Percentiles rank a stretch among this genome's conserved stretches.
These are phyloP conservation scores for Cutaneotrichosporon sp. DNA, from an alignment of 1,284 basidiomycete species.

Conservation along the genomic window DNA sequence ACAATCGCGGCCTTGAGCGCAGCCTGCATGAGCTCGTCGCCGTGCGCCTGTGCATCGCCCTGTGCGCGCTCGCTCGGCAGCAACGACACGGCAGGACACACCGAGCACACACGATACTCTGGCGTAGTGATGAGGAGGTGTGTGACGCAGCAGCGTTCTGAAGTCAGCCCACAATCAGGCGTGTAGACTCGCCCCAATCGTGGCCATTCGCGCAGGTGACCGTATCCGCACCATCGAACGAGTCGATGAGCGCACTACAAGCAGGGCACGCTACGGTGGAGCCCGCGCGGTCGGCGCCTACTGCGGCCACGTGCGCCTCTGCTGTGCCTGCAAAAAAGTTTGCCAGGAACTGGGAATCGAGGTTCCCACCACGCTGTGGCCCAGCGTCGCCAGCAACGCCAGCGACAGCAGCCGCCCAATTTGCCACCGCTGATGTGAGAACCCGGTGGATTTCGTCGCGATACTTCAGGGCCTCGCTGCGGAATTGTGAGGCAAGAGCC, in stretches of 20 bases:
- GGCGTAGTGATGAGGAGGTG: slow-evolving; percentile 33
- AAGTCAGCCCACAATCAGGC: background rate
- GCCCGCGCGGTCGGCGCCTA: background rate
- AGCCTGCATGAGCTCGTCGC: slow-evolving; percentile 20
- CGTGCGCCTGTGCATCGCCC: background rate
- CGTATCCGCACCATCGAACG: background rate
- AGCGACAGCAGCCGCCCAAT: background rate
- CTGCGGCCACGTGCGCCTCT: background rate
- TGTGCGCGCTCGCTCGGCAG: slow-evolving; percentile 13
- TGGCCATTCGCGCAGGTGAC: slow-evolving; percentile 29
- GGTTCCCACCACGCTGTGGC: background rate
- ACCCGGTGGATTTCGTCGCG: background rate
- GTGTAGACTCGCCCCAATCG: slow-evolving; percentile 38
- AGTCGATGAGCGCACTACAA: slow-evolving; percentile 8
- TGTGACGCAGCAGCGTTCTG: slow-evolving; percentile 36
- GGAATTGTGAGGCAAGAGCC: background rate
- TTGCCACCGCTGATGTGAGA: background rate
- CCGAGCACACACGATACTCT: slow-evolving; percentile 35
- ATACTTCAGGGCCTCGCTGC: background rate
- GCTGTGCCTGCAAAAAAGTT: background rate
- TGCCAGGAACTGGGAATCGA: slow-evolving; percentile 10
- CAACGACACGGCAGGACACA: slow-evolving; percentile 38
- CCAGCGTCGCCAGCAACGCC: background rate
- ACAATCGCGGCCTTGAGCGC: slow-evolving; percentile 27
- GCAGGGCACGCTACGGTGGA: slow-evolving; percentile 12